Conservation (phyloP, 805 yeast species). For the Cyberlindnera amylophila region DNA sequence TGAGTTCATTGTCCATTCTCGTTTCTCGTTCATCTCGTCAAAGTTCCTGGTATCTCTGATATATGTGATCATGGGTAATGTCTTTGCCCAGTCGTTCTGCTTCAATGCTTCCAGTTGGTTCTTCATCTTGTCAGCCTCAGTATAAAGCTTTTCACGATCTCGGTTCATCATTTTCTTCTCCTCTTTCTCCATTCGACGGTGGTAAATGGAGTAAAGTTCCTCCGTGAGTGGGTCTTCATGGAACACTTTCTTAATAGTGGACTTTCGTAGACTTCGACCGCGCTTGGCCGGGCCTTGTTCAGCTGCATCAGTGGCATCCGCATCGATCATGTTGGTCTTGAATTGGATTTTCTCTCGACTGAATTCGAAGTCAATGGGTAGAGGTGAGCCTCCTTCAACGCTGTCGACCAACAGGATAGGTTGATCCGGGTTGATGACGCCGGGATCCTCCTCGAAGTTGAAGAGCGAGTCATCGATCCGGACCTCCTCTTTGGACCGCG, state of each 20-base stretch:
- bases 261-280: slow-evolving; percentile 13
- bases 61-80: slow-evolving; percentile 44
- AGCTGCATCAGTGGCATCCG: slow-evolving; percentile 1
- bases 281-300: slow-evolving; percentile 1
- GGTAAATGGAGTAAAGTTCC: slow-evolving; percentile 39
- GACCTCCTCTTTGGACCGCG: slow-evolving; percentile 21
- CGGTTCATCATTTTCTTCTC: slow-evolving; percentile 52
- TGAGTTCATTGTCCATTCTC: slow-evolving; percentile 50
- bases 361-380: slow-evolving; percentile 8
- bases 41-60: slow-evolving; percentile 43
- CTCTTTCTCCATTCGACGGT: slow-evolving; percentile 58
- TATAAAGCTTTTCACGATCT: slow-evolving; percentile 49
- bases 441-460: slow-evolving; percentile 26
- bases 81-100: slow-evolving; percentile 43
- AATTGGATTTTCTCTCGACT: slow-evolving; percentile 5
- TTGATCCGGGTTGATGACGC: slow-evolving; percentile 15
- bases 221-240: slow-evolving; percentile 44
- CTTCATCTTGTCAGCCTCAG: slow-evolving; percentile 49
- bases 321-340: slow-evolving; percentile 5
- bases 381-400: slow-evolving; percentile 1
- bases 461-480: slow-evolving; percentile 22
- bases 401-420: slow-evolving; percentile 8
- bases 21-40: slow-evolving; percentile 48
- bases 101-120: slow-evolving; percentile 39
- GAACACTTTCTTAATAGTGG: slow-evolving; percentile 13